Evolutionary conservation across 345 rosid species (phyloP), one percentile per base, ranked within the genome.

Genomic region (Nasturtium officinale): DNA sequence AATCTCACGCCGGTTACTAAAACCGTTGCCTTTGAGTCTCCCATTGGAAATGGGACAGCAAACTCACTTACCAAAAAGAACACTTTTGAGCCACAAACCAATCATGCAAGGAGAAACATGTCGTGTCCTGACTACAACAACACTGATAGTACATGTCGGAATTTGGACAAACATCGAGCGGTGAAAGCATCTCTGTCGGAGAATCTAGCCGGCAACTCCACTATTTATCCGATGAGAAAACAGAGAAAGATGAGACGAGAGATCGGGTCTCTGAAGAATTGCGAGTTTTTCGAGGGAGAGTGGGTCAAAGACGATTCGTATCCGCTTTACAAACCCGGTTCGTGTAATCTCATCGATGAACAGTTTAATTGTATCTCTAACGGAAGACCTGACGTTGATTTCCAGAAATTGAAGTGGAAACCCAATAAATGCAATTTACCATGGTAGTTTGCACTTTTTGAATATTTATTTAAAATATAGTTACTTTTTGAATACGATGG

Each of bases 221-320:
- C 86, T 7, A 79, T 77, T 11, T 75, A 84, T 1, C 65, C 20
- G 54, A 17, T 3, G 54, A 76, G 82, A 59, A 83, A 85, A 65
- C 82, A 83, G 77, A 65, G 84, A 26, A 82, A 62, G 61, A 83
- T 25, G 71, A 81, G 86, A 73, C 80, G 82, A 75, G 84, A 64
- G 71, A 72, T 82, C 5, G 82, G 70, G 70, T 71, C 84, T 25
- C 47, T 91, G 81, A 72, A 75, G 86, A 82, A 81, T 0, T 91
- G 99, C 61, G 86, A 95, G 65, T 82, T 91, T 67, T 90, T 87
- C 79, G 92, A 91, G 61, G 99, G 99, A 25, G 74, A 82, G 9
- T 95, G 99, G 99, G 81, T 91, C 46, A 83, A 26, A 78, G 99
- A 95, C 69, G 85, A 90, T 65, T 84, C 98, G 1, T 95, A 95